Evolutionary conservation across 768 basidiomycete species (phyloP).

Genomic region (Mycena chlorophos): DNA sequence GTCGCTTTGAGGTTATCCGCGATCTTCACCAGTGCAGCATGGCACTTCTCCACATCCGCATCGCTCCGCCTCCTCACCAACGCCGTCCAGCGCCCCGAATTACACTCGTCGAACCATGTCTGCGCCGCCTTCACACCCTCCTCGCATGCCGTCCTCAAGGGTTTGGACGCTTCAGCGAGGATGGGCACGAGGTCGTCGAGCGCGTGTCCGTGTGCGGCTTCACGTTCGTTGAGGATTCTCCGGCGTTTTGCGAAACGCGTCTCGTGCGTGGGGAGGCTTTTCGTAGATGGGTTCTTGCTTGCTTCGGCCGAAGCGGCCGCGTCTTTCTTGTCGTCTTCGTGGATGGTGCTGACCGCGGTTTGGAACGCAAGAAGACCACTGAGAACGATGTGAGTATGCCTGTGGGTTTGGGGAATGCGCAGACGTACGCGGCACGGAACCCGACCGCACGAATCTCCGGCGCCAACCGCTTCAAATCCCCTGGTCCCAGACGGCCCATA

Average conservation of each 20-base stretch:
- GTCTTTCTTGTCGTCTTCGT: slow-evolving; percentile 28
- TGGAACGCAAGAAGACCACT: slow-evolving; percentile 43
- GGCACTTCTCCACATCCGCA: slow-evolving; percentile 26
- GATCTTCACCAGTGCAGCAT: slow-evolving; percentile 27
- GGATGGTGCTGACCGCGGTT: slow-evolving; percentile 36
- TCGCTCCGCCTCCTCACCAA: slow-evolving; percentile 30
- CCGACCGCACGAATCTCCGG: slow-evolving; percentile 40
- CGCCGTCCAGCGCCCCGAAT: slow-evolving; percentile 36
- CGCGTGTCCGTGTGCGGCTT: slow-evolving; percentile 42
- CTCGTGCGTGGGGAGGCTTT: slow-evolving; percentile 11
- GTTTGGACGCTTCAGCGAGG: slow-evolving; percentile 35
- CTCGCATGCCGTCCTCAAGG: slow-evolving; percentile 36
- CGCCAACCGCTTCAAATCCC: slow-evolving; percentile 41
- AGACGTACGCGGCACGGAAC: slow-evolving; percentile 38
- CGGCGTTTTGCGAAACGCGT: slow-evolving; percentile 34
- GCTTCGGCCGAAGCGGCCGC: not conserved
- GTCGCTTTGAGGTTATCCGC: slow-evolving; percentile 28
- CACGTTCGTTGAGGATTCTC: slow-evolving; percentile 32
- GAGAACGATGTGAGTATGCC: not conserved
- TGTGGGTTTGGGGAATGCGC: not conserved
- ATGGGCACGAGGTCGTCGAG: slow-evolving; percentile 44
- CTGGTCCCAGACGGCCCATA: slow-evolving; percentile 43
- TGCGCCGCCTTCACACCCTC: slow-evolving; percentile 23
- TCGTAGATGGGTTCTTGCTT: slow-evolving; percentile 16
- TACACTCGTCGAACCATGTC: slow-evolving; percentile 40